A percentile compares a stretch with the other conserved stretches of the same genome.
Evolutionary conservation across 805 yeast genomes (phyloP).

Genomic region (Pichia gijzeniarum): DNA sequence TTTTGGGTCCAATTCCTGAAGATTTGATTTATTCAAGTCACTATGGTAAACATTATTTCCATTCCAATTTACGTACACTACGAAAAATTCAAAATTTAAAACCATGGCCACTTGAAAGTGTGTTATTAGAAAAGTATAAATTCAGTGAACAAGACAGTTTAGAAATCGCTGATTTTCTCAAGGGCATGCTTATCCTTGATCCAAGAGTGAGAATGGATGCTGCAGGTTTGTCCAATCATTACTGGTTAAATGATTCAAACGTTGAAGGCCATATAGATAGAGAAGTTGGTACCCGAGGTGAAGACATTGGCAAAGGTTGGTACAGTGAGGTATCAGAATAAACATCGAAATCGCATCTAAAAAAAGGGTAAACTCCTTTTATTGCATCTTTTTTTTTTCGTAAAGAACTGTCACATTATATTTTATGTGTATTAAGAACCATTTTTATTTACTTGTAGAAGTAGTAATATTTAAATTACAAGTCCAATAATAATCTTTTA

Average conservation of each 20-base stretch:
- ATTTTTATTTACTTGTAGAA: too few species aligned
- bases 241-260: slow-evolving; percentile 73
- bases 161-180: slow-evolving; percentile 66
- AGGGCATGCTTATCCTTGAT: slow-evolving; percentile 75
- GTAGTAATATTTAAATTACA: too few species aligned
- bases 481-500: too few species aligned
- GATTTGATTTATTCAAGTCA: slow-evolving; percentile 54
- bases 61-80: slow-evolving; percentile 37
- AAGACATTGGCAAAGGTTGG: slow-evolving; percentile 87
- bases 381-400: background rate
- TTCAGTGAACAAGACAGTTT: slow-evolving; percentile 61
- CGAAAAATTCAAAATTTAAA: slow-evolving; percentile 75
- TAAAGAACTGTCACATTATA: background rate
- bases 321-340: slow-evolving; percentile 44
- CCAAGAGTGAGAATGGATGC: slow-evolving; percentile 89
- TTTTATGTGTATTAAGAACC: too few species aligned
- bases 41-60: slow-evolving; percentile 43
- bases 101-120: slow-evolving; percentile 84
- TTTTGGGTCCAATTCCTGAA: slow-evolving; percentile 37
- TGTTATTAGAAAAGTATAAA: slow-evolving; percentile 79
- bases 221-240: slow-evolving; percentile 87
- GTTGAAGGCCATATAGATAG: slow-evolving; percentile 78
- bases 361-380: background rate
- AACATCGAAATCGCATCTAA: background rate
- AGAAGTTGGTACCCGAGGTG: slow-evolving; percentile 72